phyloP scores from a whole-genome alignment of 495 filamentous ascomycete genomes.

The Achaetomiella virescens region DNA sequence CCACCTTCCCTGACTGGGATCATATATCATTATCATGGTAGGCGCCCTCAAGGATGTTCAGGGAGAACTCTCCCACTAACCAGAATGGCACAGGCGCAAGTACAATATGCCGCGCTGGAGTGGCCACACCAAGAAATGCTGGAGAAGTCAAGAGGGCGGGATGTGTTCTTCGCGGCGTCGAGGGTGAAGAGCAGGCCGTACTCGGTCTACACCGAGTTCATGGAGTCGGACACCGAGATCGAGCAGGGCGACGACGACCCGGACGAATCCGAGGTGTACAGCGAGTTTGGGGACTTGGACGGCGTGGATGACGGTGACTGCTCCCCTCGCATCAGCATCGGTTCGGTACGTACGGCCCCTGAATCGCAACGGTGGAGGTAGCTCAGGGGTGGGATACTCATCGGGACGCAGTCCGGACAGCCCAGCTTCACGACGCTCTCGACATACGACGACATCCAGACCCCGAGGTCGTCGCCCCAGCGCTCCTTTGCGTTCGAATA shows the following conservation, averaged over 20 bases:
- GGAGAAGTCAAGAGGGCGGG: conserved; percentile 38
- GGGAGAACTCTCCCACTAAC: not conserved
- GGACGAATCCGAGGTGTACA: conserved; percentile 47
- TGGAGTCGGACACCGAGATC: conserved; percentile 63
- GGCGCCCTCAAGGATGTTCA: not conserved
- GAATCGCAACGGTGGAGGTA: not conserved
- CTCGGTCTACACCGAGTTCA: conserved; percentile 64
- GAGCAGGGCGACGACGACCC: conserved; percentile 52
- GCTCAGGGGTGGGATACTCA: not conserved
- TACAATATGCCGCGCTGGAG: conserved; percentile 19
- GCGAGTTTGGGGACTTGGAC: conserved; percentile 42
- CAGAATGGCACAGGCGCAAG: conserved; percentile 20
- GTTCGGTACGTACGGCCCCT: conserved; percentile 50
- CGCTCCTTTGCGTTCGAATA: conserved; percentile 13
- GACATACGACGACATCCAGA: conserved; percentile 67
- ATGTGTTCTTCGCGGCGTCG: conserved; percentile 39
- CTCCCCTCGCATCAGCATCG: conserved; percentile 58
- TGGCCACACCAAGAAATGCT: conserved; percentile 38
- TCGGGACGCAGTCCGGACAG: conserved; percentile 45
- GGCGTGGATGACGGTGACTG: conserved; percentile 53
- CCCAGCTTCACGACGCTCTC: conserved; percentile 69
- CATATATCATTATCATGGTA: conserved; percentile 22
- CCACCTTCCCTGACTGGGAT: not conserved
- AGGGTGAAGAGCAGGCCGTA: conserved; percentile 43
- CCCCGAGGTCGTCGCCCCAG: conserved; percentile 51